Evolutionary conservation across 2,329 filamentous ascomycete species (phyloP), one percentile per base, ranked within the genome.

Genomic region (Chlorencoelia australis): DNA sequence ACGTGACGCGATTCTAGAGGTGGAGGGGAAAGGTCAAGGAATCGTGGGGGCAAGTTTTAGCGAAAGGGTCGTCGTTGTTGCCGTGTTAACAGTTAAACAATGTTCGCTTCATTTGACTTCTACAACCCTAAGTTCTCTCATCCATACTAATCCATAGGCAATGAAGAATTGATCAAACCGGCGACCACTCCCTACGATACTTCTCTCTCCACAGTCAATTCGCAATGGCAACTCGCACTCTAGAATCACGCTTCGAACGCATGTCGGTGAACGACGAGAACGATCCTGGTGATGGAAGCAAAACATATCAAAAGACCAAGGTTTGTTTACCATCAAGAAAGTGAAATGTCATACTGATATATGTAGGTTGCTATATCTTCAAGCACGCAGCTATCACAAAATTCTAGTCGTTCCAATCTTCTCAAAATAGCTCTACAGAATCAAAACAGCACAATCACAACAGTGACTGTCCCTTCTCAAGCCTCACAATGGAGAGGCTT

Each of bases 191-290:
- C n/a, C n/a, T n/a, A n/a, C n/a, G n/a, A n/a, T n/a, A n/a, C n/a
- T n/a, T 5, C 9, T 17, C 18, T 20, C 6, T 9, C 33, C 10
- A 25, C 17, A 8, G 11, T 7, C 15, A 33, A 3, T 14, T 27
- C 14, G 10, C 9, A 42, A 78, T 89, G 82, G 75, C 88, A 46
- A 74, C 82, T 41, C 75, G 83, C 50, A 77, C 75, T 34, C 69
- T 96, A 30, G 89, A 95, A 65, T 69, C 82, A 62, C 83, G 84
- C 52, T 85, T 96, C 56, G 87, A 94, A 75, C 80, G 79, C 61
- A 75, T 95, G 64, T 81, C 83, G 14, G 84, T 95, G 44, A 81
- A 83, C 51, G 88, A 95, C 56, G 88, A 94, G 62, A 93, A 89
- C 56, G 80, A 85, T 41, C 62, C 66, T 20, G 64, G 64, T 37